A percentile compares a stretch with the other conserved stretches of the same genome.
Evolutionary conservation across 2,329 filamentous ascomycete genomes (phyloP).

Genomic region (Colletotrichum gloeosporioides): DNA sequence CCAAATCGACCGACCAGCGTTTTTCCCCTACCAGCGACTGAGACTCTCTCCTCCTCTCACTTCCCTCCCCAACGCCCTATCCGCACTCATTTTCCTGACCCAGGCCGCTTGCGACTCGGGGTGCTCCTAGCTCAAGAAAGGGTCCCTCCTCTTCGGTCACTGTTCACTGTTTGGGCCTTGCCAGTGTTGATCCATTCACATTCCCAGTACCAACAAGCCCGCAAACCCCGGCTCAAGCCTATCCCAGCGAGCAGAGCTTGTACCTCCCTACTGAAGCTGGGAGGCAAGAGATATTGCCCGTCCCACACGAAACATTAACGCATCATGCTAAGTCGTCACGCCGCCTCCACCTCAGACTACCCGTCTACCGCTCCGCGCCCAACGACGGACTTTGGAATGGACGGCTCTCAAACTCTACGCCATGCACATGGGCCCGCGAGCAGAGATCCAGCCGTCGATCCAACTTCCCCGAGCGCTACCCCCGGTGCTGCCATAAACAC

Average conservation of each 20-base stretch:
- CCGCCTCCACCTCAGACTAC: slow-evolving; percentile 28
- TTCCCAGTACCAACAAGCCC: neutral
- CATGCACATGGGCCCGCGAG: slow-evolving; percentile 15
- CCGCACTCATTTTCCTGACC: neutral
- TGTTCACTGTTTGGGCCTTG: neutral
- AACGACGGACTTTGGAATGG: slow-evolving; percentile 19
- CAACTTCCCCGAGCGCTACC: slow-evolving; percentile 8
- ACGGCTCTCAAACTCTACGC: slow-evolving; percentile 10
- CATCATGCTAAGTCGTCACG: slow-evolving; percentile 40
- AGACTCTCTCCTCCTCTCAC: neutral
- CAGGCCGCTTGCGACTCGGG: neutral
- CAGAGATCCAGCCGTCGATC: neutral
- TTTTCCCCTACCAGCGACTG: neutral
- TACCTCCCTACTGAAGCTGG: neutral
- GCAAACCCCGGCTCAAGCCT: neutral
- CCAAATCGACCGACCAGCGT: neutral
- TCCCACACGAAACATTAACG: slow-evolving; percentile 39
- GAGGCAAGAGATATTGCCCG: slow-evolving; percentile 23
- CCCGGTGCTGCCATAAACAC: slow-evolving; percentile 3
- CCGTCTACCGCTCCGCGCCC: slow-evolving; percentile 25
- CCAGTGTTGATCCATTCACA: neutral
- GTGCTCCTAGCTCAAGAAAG: neutral
- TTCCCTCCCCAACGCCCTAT: neutral
- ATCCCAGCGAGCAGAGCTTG: slow-evolving; percentile 1
- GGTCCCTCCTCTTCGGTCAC: neutral